Evolutionary conservation across 1,284 basidiomycete genomes (phyloP).

Genomic region (Testicularia cyperi): DNA sequence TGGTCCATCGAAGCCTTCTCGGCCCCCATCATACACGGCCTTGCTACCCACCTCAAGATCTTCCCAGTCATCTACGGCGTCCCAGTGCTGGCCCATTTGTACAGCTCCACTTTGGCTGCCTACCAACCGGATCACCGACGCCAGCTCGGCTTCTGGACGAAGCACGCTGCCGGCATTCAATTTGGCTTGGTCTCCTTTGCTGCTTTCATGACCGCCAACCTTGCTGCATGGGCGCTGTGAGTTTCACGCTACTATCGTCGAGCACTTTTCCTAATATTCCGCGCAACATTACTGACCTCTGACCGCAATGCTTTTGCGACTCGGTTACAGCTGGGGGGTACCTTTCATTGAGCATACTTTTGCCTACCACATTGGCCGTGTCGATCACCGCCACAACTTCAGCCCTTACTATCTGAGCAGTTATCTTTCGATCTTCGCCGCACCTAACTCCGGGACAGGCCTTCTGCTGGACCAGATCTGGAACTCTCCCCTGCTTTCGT

Average conservation of each 20-base stretch:
- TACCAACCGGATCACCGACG: slow-evolving; percentile 18
- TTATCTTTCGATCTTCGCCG: slow-evolving; percentile 67
- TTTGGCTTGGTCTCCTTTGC: slow-evolving; percentile 72
- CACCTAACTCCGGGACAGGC: background rate
- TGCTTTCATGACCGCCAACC: slow-evolving; percentile 72
- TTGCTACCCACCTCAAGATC: slow-evolving; percentile 55
- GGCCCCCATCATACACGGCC: slow-evolving; percentile 45
- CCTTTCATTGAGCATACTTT: slow-evolving; percentile 90
- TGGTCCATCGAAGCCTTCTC: slow-evolving; percentile 40
- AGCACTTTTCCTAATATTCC: no score
- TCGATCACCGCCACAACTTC: slow-evolving; percentile 97
- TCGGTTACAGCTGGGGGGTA: slow-evolving; percentile 90
- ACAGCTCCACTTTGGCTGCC: slow-evolving; percentile 27
- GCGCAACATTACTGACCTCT: no score
- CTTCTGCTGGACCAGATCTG: background rate
- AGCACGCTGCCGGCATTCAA: slow-evolving; percentile 64
- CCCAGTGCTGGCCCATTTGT: slow-evolving; percentile 71
- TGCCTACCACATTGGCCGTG: slow-evolving; percentile 84
- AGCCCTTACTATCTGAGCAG: slow-evolving; percentile 94
- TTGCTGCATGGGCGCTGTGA: slow-evolving; percentile 58
- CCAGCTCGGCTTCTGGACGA: slow-evolving; percentile 19
- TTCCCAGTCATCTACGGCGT: slow-evolving; percentile 89
- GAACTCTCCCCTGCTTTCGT: slow-evolving; percentile 48
- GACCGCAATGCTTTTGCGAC: no score
- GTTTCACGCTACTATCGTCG: background rate